Evolutionary conservation across 2,329 filamentous ascomycete species (phyloP), one percentile per base, ranked within the genome.

Genomic region (Fusarium anthophilum): DNA sequence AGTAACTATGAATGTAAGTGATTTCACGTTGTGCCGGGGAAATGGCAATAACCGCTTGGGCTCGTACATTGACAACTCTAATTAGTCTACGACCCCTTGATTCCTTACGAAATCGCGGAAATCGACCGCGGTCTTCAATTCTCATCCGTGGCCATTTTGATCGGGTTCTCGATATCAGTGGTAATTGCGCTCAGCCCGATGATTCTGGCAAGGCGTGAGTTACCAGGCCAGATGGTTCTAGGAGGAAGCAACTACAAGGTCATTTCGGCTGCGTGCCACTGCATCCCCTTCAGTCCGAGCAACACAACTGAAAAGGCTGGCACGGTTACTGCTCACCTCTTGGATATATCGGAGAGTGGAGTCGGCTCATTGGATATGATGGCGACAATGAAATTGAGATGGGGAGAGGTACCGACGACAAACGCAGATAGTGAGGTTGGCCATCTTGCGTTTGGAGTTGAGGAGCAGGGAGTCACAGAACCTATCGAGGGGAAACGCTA

Each of bases 251-350:
- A 37, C 32, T 53, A 32, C 50, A 53, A 26, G 32, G 32, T 53
- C 4, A 37, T 53, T 6, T 53, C 50, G 0, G 32, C 50, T 3
- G 50, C 32, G 2, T 53, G 32, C 14, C 32, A 54, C 51, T 54
- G 51, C 3, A 38, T 38, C 18, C 50, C 32, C 5, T 0, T 28
- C 2, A 38, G 7, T 9, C 26, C 35, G 2, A 54, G 7, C 10
- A 10, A 22, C 0, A 8, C 18, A 17, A 3, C 8, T 6, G 10
- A 10, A 17, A 54, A 54, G 0, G 3, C 7, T 4, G 13, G 5
- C 3, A 1, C 18, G 18, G 24, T 5, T 2, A 54, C 5, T 17
- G 13, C 2, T 9, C 8, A 5, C 13, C 18, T 10, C 3, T 22
- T 54, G 18, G 32, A 15, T 4, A 22, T 1, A 13, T 9, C 50